phyloP scores from a whole-genome alignment of 306 rosid genomes.

The Cyclanthera cordifolia region DNA sequence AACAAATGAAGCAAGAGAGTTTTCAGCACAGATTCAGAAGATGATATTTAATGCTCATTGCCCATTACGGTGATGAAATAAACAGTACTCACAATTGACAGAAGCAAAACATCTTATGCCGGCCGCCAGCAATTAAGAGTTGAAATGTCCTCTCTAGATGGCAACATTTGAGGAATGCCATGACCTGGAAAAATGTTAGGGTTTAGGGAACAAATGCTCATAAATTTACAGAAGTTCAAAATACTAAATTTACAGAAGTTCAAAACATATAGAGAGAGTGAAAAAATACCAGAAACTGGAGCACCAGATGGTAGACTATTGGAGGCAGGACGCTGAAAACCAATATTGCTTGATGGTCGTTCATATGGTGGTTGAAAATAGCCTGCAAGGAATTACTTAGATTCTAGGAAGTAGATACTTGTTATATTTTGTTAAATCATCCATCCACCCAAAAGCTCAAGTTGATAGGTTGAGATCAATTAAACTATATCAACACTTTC shows the following conservation, averaged over 20 bases:
- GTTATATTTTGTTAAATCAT: no score
- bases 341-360: constrained; percentile 61
- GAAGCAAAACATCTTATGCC: constrained; percentile 31
- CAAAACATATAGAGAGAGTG: not conserved
- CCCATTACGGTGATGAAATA: not conserved
- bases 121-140: constrained; percentile 88
- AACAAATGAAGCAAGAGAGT: not conserved
- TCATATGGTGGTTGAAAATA: constrained; percentile 66
- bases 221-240: not conserved
- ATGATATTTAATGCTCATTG: no score
- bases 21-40: not conserved
- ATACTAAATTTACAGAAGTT: not conserved
- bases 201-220: not conserved
- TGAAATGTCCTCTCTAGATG: constrained; percentile 68
- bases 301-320: constrained; percentile 57
- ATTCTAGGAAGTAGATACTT: no score
- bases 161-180: constrained; percentile 61
- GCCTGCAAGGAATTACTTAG: constrained; percentile 33
- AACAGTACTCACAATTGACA: constrained; percentile 5
- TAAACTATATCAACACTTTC: no score
- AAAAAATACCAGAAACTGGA: constrained; percentile 50
- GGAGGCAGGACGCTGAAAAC: constrained; percentile 55
- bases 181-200: constrained; percentile 48
- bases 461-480: no score
- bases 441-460: no score